phyloP scores from a whole-genome alignment of 2,329 filamentous ascomycete species.

The Alternaria solani region DNA sequence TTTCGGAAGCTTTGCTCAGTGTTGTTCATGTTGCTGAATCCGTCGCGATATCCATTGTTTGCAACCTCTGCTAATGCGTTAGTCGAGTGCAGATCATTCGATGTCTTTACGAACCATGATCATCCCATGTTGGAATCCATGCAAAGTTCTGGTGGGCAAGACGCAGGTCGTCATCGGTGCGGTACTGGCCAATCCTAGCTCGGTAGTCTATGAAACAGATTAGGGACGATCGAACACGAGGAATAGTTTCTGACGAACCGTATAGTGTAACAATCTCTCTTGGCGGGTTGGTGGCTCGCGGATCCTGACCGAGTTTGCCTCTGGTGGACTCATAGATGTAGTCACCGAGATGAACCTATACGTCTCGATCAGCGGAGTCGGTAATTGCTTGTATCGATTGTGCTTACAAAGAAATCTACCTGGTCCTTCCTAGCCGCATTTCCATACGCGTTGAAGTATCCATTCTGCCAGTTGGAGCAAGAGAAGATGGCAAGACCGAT shows the following conservation, averaged over 20 bases:
- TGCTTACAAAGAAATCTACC: slow-evolving; percentile 65
- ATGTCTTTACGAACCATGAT: slow-evolving; percentile 9
- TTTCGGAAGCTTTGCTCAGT: slow-evolving; percentile 54
- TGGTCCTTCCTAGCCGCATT: slow-evolving; percentile 50
- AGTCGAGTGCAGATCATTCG: neutral
- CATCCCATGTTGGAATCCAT: slow-evolving; percentile 60
- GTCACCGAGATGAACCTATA: slow-evolving; percentile 53
- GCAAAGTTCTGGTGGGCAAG: slow-evolving; percentile 52
- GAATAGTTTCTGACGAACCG: slow-evolving; percentile 7
- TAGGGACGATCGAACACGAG: neutral
- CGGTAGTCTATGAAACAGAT: slow-evolving; percentile 48
- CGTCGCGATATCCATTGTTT: slow-evolving; percentile 55
- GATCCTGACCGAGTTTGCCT: slow-evolving; percentile 35
- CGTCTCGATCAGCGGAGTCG: slow-evolving; percentile 23
- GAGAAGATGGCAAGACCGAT: slow-evolving; percentile 74
- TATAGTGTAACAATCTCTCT: slow-evolving; percentile 54
- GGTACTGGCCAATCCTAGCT: slow-evolving; percentile 51
- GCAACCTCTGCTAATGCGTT: slow-evolving; percentile 46
- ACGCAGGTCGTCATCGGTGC: slow-evolving; percentile 53
- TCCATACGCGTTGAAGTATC: slow-evolving; percentile 60
- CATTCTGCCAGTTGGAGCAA: slow-evolving; percentile 64
- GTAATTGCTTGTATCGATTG: neutral
- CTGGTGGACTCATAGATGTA: slow-evolving; percentile 54
- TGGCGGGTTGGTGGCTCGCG: slow-evolving; percentile 39
- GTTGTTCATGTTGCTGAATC: slow-evolving; percentile 52